Base-by-base conservation (phyloP, 345 rosid genomes). In the Alliaria petiolata region DNA sequence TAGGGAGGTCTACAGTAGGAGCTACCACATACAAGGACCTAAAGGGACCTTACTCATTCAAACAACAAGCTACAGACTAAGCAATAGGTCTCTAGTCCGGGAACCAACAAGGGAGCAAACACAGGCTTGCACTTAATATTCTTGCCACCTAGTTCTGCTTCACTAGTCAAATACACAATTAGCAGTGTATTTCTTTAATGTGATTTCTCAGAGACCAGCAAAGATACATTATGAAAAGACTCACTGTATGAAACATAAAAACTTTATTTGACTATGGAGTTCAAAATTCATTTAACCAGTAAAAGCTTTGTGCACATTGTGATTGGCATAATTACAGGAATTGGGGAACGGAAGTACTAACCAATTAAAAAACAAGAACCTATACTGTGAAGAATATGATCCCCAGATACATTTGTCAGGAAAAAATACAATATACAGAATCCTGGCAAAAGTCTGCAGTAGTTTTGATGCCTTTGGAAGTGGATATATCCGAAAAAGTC, bases 381-480 rank as follows among this genome's bases (percentile, higher is more conserved):
- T 89, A 88, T 70, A 84, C 87, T 84, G 68, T 57, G 87, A 83
- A 80, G 89, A 81, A 84, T 74, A 71, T 80, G 83, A 83, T 81
- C 86, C 78, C 77, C 64, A 85, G 87, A 83, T 79, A 91, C 82
- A 84, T 72, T 85, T 85, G 87, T 82, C 96, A 83, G 91, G 92
- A 69, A 82, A 90, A 84, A 87, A 80, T 89, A 89, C 88, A 91
- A 83, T 93, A 82, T 87, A 89, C 86, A 86, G 81, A 78, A 82
- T 86, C 96, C 97, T 83, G 88, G 83, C 88, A 89, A 78, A 77
- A 76, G 74, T 76, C 83, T 62, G 81, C 92, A 80, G 46, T 71
- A 71, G 79, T 70, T 73, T 74, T 75, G 42, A 69, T 25, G 76
- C 80, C 69, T 78, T 80, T 71, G 77, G 68, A 76, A 77, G 58